Evolutionary conservation across 2,329 filamentous ascomycete genomes (phyloP).

Genomic region (Emergomyces africanus): DNA sequence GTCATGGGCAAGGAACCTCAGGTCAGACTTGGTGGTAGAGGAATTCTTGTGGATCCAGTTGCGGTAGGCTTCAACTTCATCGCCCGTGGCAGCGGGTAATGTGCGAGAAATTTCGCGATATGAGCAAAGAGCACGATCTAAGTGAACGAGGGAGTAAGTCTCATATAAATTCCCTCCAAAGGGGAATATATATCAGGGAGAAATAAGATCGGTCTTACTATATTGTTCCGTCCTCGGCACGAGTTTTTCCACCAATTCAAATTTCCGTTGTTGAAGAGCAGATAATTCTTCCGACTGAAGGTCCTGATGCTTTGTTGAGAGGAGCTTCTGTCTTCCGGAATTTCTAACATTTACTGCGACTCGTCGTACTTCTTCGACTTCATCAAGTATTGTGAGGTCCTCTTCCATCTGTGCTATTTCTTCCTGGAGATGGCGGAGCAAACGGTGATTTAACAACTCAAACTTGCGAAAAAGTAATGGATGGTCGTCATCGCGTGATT

Average conservation of each 20-base stretch:
- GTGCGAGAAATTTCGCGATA: constrained; percentile 37
- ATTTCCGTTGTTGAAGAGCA: constrained; percentile 41
- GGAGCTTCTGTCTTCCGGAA: constrained; percentile 22
- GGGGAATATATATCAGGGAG: neutral
- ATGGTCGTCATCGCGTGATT: constrained; percentile 15
- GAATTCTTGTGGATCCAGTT: constrained; percentile 40
- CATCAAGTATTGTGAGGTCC: constrained; percentile 58
- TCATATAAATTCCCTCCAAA: constrained; percentile 2
- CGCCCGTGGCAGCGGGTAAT: constrained; percentile 31
- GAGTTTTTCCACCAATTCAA: constrained; percentile 41
- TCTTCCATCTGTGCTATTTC: constrained; percentile 72
- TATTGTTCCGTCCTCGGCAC: constrained; percentile 50
- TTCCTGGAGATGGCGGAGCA: constrained; percentile 74
- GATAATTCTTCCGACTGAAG: constrained; percentile 38
- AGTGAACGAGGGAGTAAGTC: neutral
- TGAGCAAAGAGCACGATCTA: constrained; percentile 30
- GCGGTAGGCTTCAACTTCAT: constrained; percentile 41
- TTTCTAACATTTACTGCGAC: constrained; percentile 15
- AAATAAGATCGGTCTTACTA: constrained; percentile 30
- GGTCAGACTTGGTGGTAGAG: constrained; percentile 39
- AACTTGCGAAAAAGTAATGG: constrained; percentile 72
- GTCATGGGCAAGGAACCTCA: constrained; percentile 39
- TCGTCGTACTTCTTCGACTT: constrained; percentile 34
- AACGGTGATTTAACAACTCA: constrained; percentile 65
- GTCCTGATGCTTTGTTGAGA: constrained; percentile 30